Percentiles rank a stretch among this genome's conserved stretches.
phyloP scores from a whole-genome alignment of 768 basidiomycete species.

The Gloeopeniophorella convolvens region DNA sequence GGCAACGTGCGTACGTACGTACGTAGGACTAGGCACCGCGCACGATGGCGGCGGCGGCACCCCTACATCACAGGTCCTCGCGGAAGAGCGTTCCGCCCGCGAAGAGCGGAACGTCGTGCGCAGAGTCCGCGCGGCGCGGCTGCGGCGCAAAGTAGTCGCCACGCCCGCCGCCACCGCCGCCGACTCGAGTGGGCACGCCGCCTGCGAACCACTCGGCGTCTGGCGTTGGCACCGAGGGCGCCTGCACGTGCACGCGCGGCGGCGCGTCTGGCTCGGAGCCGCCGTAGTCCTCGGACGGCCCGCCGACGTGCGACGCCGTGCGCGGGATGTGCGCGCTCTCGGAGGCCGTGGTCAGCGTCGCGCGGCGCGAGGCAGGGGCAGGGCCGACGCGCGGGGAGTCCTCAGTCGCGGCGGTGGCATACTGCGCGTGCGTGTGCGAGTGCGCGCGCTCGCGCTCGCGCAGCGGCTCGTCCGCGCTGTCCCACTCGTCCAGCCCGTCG shows the following conservation, averaged over 20 bases:
- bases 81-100: slow-evolving; percentile 14
- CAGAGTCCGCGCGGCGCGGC: slow-evolving; percentile 13
- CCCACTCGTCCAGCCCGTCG: slow-evolving; percentile 14
- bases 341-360: neutral
- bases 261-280: neutral
- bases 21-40: too few species aligned
- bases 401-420: neutral
- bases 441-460: neutral
- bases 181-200: neutral
- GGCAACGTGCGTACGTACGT: too few species aligned
- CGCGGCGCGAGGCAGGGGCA: neutral
- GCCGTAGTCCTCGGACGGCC: neutral
- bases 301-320: slow-evolving; percentile 9
- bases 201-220: slow-evolving; percentile 10
- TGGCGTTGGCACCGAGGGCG: neutral
- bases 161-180: neutral
- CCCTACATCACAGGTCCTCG: neutral
- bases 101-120: slow-evolving; percentile 5
- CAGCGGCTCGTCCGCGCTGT: slow-evolving; percentile 13
- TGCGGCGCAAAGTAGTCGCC: neutral
- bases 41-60: too few species aligned
- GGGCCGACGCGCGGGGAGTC: neutral
- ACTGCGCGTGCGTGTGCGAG: neutral
- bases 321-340: neutral
- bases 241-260: neutral